A percentile compares a stretch with the other conserved stretches of the same genome.
These are phyloP conservation scores for Sparassis latifolia DNA, from an alignment of 1,284 basidiomycete genomes.

Conservation along the genomic window DNA sequence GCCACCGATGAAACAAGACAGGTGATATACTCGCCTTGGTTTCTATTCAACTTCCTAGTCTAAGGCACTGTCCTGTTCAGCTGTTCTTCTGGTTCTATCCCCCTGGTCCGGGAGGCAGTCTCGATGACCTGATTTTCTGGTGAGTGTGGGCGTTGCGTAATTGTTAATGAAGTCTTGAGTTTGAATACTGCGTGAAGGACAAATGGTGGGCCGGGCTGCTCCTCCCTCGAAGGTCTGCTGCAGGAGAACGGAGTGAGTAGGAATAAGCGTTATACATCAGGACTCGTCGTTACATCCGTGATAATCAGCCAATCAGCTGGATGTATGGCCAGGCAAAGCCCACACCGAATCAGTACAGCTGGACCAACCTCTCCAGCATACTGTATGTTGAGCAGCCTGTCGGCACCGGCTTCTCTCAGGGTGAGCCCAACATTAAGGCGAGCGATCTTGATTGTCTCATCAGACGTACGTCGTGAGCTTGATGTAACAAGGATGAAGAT, in stretches of 20 bases:
- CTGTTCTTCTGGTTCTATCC: slow-evolving; percentile 89
- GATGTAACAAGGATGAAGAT: slow-evolving; percentile 47
- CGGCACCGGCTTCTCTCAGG: slow-evolving; percentile 77
- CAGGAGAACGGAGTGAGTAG: slow-evolving; percentile 75
- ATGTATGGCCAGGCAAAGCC: slow-evolving; percentile 57
- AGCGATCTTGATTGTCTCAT: background rate
- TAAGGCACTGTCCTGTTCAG: slow-evolving; percentile 26
- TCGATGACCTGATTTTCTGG: slow-evolving; percentile 74
- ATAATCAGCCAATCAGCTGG: slow-evolving; percentile 60
- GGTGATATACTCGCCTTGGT: slow-evolving; percentile 27
- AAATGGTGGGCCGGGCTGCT: slow-evolving; percentile 55
- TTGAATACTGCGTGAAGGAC: slow-evolving; percentile 31
- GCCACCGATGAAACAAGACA: slow-evolving; percentile 57
- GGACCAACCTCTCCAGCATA: slow-evolving; percentile 78
- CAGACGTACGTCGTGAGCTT: slow-evolving; percentile 7
- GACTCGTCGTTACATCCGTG: background rate
- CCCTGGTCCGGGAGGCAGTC: slow-evolving; percentile 60
- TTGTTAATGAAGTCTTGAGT: background rate
- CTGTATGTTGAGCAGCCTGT: slow-evolving; percentile 83
- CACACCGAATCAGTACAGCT: slow-evolving; percentile 65
- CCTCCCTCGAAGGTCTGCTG: slow-evolving; percentile 69
- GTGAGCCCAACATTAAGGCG: slow-evolving; percentile 54
- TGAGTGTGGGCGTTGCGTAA: slow-evolving; percentile 27
- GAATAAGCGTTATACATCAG: background rate
- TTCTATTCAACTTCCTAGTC: background rate